A percentile compares a stretch with the other conserved stretches of the same genome.
Evolutionary conservation across 2,329 filamentous ascomycete species (phyloP).

Genomic region (Fusarium coffeatum): DNA sequence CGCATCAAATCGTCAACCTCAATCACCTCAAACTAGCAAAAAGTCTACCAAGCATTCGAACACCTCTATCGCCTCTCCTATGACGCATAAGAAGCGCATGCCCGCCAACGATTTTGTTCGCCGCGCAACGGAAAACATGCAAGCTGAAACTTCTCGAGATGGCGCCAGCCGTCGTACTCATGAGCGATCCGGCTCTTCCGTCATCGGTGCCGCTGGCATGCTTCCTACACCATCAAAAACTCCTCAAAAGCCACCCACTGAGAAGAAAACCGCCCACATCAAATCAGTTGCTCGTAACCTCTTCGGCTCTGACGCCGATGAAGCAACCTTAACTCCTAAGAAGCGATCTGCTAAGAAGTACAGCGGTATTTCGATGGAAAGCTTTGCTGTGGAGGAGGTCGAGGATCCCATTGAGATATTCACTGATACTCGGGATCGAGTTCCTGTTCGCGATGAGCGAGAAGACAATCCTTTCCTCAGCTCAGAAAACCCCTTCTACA

Average conservation of each 20-base stretch:
- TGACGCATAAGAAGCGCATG: conserved; percentile 62
- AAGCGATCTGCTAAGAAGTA: conserved; percentile 70
- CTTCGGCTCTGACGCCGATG: conserved; percentile 69
- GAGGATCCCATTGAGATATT: conserved; percentile 76
- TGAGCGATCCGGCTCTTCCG: conserved; percentile 46
- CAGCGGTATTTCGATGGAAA: conserved; percentile 65
- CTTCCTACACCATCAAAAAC: conserved; percentile 85
- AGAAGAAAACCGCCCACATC: conserved; percentile 63
- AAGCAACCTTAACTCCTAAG: conserved; percentile 69
- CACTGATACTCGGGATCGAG: conserved; percentile 81
- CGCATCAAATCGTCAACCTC: conserved; percentile 50
- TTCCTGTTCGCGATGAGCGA: conserved; percentile 75
- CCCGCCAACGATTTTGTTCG: conserved; percentile 60
- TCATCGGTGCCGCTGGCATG: conserved; percentile 62
- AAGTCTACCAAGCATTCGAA: conserved; percentile 46
- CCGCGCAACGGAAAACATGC: conserved; percentile 60
- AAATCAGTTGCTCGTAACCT: conserved; percentile 69
- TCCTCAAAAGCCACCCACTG: conserved; percentile 70
- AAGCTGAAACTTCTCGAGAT: conserved; percentile 57
- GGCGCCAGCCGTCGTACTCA: conserved; percentile 56
- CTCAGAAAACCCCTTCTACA: conserved; percentile 78
- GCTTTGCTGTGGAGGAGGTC: conserved; percentile 67
- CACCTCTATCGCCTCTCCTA: conserved; percentile 56
- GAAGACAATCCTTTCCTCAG: conserved; percentile 78
- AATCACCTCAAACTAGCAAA: conserved; percentile 51